phyloP scores from a whole-genome alignment of 768 basidiomycete genomes.

The Xerocomellus amylosporus region DNA sequence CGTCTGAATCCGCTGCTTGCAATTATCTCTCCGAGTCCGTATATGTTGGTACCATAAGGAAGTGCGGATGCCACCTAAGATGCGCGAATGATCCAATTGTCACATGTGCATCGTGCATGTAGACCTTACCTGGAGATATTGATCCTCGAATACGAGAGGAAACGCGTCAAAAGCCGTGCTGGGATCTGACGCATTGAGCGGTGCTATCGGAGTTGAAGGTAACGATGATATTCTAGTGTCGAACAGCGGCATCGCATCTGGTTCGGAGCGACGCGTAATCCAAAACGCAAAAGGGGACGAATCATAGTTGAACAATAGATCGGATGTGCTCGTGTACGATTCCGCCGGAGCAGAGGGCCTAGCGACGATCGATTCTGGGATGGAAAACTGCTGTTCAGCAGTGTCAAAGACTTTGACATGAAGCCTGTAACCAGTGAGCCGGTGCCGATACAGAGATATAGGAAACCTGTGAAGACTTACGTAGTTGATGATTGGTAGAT shows the following conservation, averaged over 20 bases:
- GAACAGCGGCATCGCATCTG: slow-evolving; percentile 54
- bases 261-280: slow-evolving; percentile 65
- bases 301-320: slow-evolving; percentile 66
- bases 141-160: slow-evolving; percentile 72
- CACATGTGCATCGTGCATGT: not conserved
- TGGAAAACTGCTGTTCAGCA: slow-evolving; percentile 56
- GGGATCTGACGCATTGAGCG: slow-evolving; percentile 46
- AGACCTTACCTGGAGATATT: slow-evolving; percentile 60
- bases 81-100: not conserved
- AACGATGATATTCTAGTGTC: slow-evolving; percentile 65
- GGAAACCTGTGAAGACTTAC: slow-evolving; percentile 27
- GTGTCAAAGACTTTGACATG: slow-evolving; percentile 67
- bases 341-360: slow-evolving; percentile 36
- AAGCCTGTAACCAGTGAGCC: slow-evolving; percentile 38
- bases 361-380: slow-evolving; percentile 52
- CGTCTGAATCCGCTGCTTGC: slow-evolving; percentile 66
- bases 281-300: slow-evolving; percentile 70
- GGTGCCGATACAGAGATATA: not conserved
- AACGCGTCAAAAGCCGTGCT: slow-evolving; percentile 59
- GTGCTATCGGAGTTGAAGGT: slow-evolving; percentile 53
- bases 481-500: slow-evolving; percentile 55
- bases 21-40: slow-evolving; percentile 72
- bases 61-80: slow-evolving; percentile 59
- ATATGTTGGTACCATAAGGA: slow-evolving; percentile 65
- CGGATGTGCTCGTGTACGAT: slow-evolving; percentile 42